Percentiles rank a stretch among this genome's conserved stretches.
These are phyloP conservation scores for Tilletiopsis washingtonensis DNA, from an alignment of 1,284 basidiomycete genomes.

Conservation along the genomic window DNA sequence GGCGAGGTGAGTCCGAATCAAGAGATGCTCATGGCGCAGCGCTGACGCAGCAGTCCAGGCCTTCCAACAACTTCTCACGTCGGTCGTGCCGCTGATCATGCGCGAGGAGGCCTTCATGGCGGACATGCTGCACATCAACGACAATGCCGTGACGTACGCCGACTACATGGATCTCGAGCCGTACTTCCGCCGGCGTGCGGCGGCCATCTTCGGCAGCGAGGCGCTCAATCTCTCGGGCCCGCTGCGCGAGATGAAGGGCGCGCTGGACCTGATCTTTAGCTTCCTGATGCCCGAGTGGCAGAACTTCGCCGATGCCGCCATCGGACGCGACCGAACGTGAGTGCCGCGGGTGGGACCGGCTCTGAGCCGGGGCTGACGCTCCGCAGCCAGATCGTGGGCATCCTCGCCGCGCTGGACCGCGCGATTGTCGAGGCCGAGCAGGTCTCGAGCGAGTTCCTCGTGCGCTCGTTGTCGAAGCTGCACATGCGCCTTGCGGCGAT, in stretches of 20 bases:
- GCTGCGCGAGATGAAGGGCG: constrained; percentile 48
- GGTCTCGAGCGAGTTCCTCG: constrained; percentile 65
- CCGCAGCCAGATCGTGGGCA: constrained; percentile 71
- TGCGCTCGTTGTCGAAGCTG: constrained; percentile 69
- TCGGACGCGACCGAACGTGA: constrained; percentile 70
- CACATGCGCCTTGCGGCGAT: constrained; percentile 51
- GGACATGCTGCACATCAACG: constrained; percentile 79
- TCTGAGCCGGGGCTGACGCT: too few relatives aligned
- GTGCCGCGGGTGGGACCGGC: too few relatives aligned
- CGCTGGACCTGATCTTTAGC: constrained; percentile 90
- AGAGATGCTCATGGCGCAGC: too few relatives aligned
- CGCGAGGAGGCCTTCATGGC: constrained; percentile 81
- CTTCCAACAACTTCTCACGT: constrained; percentile 65
- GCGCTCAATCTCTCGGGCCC: constrained; percentile 7
- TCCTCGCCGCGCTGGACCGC: constrained; percentile 72
- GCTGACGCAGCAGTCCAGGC: constrained; percentile 52
- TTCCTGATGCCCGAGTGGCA: constrained; percentile 79
- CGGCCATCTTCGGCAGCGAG: constrained; percentile 43
- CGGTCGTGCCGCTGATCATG: constrained; percentile 67
- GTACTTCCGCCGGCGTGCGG: constrained; percentile 85
- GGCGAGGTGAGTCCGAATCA: not conserved
- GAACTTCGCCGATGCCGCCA: constrained; percentile 69
- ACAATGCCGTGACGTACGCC: constrained; percentile 75
- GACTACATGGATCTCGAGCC: constrained; percentile 91
- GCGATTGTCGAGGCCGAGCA: constrained; percentile 70